phyloP scores from a whole-genome alignment of 1,284 basidiomycete genomes.

The Clitocybe nebularis region DNA sequence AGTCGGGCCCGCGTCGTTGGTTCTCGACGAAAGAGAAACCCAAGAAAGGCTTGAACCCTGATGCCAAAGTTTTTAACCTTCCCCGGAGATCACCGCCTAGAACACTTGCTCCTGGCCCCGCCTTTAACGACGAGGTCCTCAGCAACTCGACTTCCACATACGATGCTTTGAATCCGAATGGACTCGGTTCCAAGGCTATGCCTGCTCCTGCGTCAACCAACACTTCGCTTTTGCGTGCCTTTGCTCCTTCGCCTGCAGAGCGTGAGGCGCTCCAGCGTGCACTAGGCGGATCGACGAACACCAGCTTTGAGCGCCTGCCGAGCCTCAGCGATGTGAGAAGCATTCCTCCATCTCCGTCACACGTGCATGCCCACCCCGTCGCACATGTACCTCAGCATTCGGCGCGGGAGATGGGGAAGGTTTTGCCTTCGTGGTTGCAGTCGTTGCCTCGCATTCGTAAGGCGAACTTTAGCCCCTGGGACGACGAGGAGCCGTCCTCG shows the following conservation, averaged over 20 bases:
- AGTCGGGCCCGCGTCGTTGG: conserved; percentile 41
- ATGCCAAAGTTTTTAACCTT: conserved; percentile 78
- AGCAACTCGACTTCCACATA: conserved; percentile 23
- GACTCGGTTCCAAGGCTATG: conserved; percentile 36
- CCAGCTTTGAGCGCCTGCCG: conserved; percentile 69
- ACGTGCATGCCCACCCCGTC: conserved; percentile 34
- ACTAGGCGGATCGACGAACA: conserved; percentile 62
- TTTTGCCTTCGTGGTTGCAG: conserved; percentile 53
- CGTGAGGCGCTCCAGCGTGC: conserved; percentile 73
- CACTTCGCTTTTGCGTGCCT: conserved; percentile 63
- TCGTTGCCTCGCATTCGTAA: conserved; percentile 49
- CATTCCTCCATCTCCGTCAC: conserved; percentile 58
- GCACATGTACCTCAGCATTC: conserved; percentile 20
- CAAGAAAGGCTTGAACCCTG: conserved; percentile 73
- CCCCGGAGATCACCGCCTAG: conserved; percentile 26
- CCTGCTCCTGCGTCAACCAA: conserved; percentile 38
- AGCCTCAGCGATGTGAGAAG: conserved; percentile 68
- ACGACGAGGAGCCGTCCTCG: conserved; percentile 45
- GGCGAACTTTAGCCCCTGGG: conserved; percentile 65
- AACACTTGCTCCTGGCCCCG: conserved; percentile 11
- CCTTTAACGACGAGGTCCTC: conserved; percentile 13
- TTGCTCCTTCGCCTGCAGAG: conserved; percentile 79
- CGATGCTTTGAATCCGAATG: conserved; percentile 56
- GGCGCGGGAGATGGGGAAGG: conserved; percentile 27
- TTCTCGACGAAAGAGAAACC: conserved; percentile 47